These are phyloP conservation scores for Fimicolochytrium jonesii DNA, from an alignment of 192 early-diverging fungal genomes.

Conservation along the genomic window DNA sequence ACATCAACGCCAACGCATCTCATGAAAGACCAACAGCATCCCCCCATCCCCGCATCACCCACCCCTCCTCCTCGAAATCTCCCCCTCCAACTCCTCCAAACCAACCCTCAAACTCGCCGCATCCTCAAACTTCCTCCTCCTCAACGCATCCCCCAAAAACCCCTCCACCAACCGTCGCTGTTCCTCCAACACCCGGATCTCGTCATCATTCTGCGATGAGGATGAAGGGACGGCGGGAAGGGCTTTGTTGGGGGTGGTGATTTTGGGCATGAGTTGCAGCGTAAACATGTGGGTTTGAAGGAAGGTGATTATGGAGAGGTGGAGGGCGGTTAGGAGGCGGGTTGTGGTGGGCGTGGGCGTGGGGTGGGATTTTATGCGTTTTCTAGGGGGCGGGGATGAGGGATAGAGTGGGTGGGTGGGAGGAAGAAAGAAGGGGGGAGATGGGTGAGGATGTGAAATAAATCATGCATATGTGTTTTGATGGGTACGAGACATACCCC, in stretches of 20 bases:
- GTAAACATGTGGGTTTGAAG: conserved; percentile 53
- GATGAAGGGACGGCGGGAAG: background rate
- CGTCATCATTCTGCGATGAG: conserved; percentile 1
- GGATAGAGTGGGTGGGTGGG: no score
- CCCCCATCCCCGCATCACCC: no score
- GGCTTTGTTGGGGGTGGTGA: conserved; percentile 6
- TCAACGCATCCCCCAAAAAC: conserved; percentile 33
- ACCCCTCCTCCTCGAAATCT: no score
- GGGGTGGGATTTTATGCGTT: conserved; percentile 42
- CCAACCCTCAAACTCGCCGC: conserved; percentile 27
- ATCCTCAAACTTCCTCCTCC: conserved; percentile 40
- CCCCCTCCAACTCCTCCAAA: conserved; percentile 37
- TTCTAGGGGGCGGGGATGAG: no score
- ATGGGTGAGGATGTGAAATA: no score
- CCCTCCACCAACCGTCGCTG: conserved; percentile 28
- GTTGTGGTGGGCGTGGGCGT: background rate
- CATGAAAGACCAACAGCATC: no score
- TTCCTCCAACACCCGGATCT: conserved; percentile 29
- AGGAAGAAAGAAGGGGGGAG: no score
- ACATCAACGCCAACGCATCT: no score
- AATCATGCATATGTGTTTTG: no score
- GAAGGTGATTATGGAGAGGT: conserved; percentile 39
- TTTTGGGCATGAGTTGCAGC: conserved; percentile 47
- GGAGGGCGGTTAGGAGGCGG: conserved; percentile 36
- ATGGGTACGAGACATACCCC: no score